These are phyloP conservation scores for Fusarium sp. DNA, from an alignment of 2,329 filamentous ascomycete species.

Conservation along the genomic window DNA sequence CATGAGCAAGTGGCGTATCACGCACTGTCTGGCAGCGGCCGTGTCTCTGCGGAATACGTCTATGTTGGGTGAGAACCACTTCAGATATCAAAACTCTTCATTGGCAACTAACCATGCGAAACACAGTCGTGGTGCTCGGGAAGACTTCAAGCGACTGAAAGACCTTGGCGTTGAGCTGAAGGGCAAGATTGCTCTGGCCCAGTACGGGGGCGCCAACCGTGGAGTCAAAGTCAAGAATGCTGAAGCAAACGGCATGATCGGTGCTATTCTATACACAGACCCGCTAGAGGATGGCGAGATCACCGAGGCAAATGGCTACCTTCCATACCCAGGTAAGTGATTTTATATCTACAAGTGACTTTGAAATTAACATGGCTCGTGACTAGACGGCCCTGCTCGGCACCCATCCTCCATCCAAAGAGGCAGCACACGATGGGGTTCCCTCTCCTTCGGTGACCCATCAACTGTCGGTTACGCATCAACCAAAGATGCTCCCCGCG, in stretches of 20 bases:
- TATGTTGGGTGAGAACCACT: constrained; percentile 25
- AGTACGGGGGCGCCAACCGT: constrained; percentile 33
- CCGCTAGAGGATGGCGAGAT: constrained; percentile 35
- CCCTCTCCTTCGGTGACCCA: constrained; percentile 39
- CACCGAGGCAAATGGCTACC: constrained; percentile 31
- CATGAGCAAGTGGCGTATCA: constrained; percentile 31
- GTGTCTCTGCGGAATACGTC: constrained; percentile 28
- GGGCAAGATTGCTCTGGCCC: constrained; percentile 29
- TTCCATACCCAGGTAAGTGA: constrained; percentile 29
- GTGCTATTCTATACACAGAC: constrained; percentile 31
- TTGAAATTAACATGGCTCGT: neutral
- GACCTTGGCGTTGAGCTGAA: constrained; percentile 28
- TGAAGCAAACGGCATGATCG: constrained; percentile 34
- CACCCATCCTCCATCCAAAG: constrained; percentile 40
- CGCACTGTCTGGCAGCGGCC: constrained; percentile 19
- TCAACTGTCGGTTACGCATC: constrained; percentile 44
- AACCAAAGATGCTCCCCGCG: constrained; percentile 33
- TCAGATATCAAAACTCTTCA: fast-evolving
- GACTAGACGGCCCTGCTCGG: constrained; percentile 32
- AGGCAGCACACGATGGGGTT: constrained; percentile 40
- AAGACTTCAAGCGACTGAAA: constrained; percentile 25
- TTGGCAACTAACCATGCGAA: fast-evolving
- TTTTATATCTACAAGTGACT: fast-evolving
- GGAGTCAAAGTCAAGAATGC: constrained; percentile 42
- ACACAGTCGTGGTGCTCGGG: constrained; percentile 18